These are phyloP conservation scores for Rutstroemia sydowiana DNA, from an alignment of 2,329 filamentous ascomycete genomes.

Conservation along the genomic window DNA sequence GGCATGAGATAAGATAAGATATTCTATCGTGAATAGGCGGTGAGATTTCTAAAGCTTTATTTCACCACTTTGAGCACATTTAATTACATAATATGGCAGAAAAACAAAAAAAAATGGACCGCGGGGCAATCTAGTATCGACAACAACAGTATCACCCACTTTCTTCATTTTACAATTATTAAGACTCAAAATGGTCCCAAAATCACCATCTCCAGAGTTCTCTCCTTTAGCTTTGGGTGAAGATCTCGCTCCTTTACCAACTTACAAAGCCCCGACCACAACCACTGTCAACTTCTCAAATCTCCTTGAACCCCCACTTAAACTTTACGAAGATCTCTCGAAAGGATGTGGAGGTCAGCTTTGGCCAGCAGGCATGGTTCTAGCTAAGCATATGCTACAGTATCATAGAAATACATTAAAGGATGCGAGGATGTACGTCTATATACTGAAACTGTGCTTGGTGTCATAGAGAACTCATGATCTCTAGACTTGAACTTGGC, in stretches of 20 bases:
- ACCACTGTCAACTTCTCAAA: constrained; percentile 61
- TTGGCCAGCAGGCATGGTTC: constrained; percentile 88
- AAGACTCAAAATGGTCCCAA: constrained; percentile 18
- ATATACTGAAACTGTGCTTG: not conserved
- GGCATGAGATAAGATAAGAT: too few species aligned
- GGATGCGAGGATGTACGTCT: constrained; percentile 60
- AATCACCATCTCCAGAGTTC: constrained; percentile 28
- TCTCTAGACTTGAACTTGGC: constrained; percentile 75
- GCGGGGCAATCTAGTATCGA: constrained; percentile 3
- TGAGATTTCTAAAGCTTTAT: too few species aligned
- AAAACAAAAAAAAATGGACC: not conserved
- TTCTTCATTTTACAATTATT: not conserved
- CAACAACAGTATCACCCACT: not conserved
- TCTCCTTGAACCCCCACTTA: constrained; percentile 60
- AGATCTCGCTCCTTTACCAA: constrained; percentile 52
- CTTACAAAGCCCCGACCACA: constrained; percentile 47
- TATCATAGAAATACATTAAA: constrained; percentile 57
- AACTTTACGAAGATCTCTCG: constrained; percentile 76
- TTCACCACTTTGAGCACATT: not conserved
- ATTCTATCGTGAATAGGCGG: not conserved
- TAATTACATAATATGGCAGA: constrained; percentile 1
- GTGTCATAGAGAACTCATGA: not conserved
- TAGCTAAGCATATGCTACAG: constrained; percentile 78
- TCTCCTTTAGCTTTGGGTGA: constrained; percentile 39
- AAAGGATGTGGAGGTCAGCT: constrained; percentile 88